These are phyloP conservation scores for Mortierella polycephala DNA, from an alignment of 371 early-diverging fungal genomes.

Conservation along the genomic window DNA sequence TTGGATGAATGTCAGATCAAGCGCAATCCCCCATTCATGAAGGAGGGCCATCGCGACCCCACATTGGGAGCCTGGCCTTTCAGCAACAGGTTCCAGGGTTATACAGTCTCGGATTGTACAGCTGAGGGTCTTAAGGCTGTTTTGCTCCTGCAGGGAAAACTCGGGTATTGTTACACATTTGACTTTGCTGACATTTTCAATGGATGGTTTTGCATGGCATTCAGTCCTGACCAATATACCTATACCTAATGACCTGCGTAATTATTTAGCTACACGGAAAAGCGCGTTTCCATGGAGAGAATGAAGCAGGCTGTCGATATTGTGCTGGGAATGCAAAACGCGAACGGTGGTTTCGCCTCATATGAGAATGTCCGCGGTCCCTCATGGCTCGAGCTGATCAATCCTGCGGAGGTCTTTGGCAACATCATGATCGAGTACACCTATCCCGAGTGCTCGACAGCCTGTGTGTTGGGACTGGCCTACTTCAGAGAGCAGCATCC, in stretches of 20 bases:
- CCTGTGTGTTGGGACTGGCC: constrained; percentile 86
- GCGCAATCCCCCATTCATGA: constrained; percentile 71
- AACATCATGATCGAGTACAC: constrained; percentile 97
- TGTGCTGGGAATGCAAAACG: constrained; percentile 92
- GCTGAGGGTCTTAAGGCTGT: constrained; percentile 94
- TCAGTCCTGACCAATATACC: too few species aligned
- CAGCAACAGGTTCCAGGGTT: constrained; percentile 93
- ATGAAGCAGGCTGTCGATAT: constrained; percentile 90
- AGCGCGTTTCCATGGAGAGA: constrained; percentile 67
- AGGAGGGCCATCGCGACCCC: constrained; percentile 81
- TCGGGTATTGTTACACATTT: constrained; percentile 42
- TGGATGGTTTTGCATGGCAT: too few species aligned
- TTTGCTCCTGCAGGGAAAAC: constrained; percentile 76
- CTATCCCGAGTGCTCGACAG: constrained; percentile 97
- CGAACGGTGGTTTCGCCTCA: constrained; percentile 89
- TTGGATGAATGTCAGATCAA: constrained; percentile 91
- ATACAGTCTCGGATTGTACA: constrained; percentile 96
- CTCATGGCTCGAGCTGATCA: constrained; percentile 82
- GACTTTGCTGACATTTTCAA: too few species aligned
- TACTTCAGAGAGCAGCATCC: constrained; percentile 83
- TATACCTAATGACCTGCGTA: too few species aligned
- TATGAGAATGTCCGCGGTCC: constrained; percentile 91
- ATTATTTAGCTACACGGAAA: constrained; percentile 52
- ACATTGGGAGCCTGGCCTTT: constrained; percentile 97
- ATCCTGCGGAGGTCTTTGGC: constrained; percentile 92